Percentiles rank a stretch among this genome's conserved stretches.
These are phyloP conservation scores for Colletotrichum australisinense DNA, from an alignment of 2,329 filamentous ascomycete species.

Conservation along the genomic window DNA sequence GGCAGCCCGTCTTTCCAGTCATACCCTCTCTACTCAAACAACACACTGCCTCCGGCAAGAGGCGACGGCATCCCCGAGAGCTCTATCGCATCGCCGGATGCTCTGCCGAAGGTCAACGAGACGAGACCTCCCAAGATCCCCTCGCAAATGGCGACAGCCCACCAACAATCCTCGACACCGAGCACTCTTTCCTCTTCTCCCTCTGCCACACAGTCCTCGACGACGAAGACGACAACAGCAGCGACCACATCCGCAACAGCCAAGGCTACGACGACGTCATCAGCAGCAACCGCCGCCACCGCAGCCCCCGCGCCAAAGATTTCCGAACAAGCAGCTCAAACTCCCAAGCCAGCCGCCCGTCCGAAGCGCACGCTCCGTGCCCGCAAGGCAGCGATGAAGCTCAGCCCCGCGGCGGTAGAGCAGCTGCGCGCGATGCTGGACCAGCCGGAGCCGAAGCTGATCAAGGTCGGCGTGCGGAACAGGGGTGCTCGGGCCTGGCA, in stretches of 20 bases:
- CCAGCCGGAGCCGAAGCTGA: slow-evolving; percentile 90
- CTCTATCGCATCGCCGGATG: slow-evolving; percentile 57
- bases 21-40: slow-evolving; percentile 59
- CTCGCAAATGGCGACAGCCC: slow-evolving; percentile 36
- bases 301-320: neutral
- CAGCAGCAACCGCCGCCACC: neutral
- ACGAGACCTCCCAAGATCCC: slow-evolving; percentile 56
- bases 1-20: slow-evolving; percentile 58
- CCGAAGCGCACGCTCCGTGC: slow-evolving; percentile 69
- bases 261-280: neutral
- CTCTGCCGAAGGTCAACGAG: slow-evolving; percentile 63
- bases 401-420: slow-evolving; percentile 82
- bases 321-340: slow-evolving; percentile 36
- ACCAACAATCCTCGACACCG: slow-evolving; percentile 9
- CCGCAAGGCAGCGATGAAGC: slow-evolving; percentile 90
- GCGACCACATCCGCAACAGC: slow-evolving; percentile 26
- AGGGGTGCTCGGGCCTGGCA: slow-evolving; percentile 90
- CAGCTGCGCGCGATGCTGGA: slow-evolving; percentile 83
- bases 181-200: slow-evolving; percentile 8
- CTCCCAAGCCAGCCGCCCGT: slow-evolving; percentile 53
- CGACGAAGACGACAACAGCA: slow-evolving; percentile 31
- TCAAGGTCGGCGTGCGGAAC: slow-evolving; percentile 94
- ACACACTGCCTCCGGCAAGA: slow-evolving; percentile 51
- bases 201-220: slow-evolving; percentile 33
- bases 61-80: slow-evolving; percentile 58